Conservation (phyloP, 805 yeast genomes). For the Cyberlindnera amylophila region DNA sequence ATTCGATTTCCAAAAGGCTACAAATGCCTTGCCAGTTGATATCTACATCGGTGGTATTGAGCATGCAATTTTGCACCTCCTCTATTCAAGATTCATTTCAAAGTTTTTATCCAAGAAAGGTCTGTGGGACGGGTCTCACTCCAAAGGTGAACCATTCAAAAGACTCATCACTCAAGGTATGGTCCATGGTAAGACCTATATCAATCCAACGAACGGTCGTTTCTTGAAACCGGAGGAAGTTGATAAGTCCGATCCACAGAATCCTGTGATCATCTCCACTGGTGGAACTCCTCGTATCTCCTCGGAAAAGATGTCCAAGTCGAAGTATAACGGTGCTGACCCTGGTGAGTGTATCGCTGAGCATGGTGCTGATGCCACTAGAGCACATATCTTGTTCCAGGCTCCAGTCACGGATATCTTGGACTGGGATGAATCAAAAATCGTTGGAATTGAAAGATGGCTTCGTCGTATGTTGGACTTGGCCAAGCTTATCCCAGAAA, state of each 20-base stretch:
- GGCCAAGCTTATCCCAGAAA: slow-evolving; percentile 18
- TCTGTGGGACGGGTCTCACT: slow-evolving; percentile 57
- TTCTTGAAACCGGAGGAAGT: slow-evolving; percentile 80
- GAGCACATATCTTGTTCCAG: slow-evolving; percentile 90
- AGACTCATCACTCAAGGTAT: slow-evolving; percentile 90
- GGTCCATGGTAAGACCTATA: slow-evolving; percentile 90
- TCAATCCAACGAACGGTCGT: slow-evolving; percentile 66
- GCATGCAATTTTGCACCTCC: slow-evolving; percentile 89
- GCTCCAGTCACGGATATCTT: slow-evolving; percentile 83
- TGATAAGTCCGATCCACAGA: slow-evolving; percentile 36
- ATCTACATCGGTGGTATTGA: slow-evolving; percentile 93
- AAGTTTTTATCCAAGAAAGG: slow-evolving; percentile 71
- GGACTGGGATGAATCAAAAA: slow-evolving; percentile 87
- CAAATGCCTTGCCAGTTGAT: slow-evolving; percentile 73
- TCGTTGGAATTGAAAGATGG: slow-evolving; percentile 89
- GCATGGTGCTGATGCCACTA: slow-evolving; percentile 91
- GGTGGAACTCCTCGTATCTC: slow-evolving; percentile 52
- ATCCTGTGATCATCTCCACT: slow-evolving; percentile 45
- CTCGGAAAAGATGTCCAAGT: slow-evolving; percentile 94
- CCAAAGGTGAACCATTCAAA: slow-evolving; percentile 75
- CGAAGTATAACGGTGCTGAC: slow-evolving; percentile 92
- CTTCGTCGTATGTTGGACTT: slow-evolving; percentile 48
- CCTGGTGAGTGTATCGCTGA: slow-evolving; percentile 69
- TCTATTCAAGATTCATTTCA: slow-evolving; percentile 81
- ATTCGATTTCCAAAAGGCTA: slow-evolving; percentile 48